phyloP scores from a whole-genome alignment of 169 alveolate species.

The Cryptosporidium ryanae region DNA sequence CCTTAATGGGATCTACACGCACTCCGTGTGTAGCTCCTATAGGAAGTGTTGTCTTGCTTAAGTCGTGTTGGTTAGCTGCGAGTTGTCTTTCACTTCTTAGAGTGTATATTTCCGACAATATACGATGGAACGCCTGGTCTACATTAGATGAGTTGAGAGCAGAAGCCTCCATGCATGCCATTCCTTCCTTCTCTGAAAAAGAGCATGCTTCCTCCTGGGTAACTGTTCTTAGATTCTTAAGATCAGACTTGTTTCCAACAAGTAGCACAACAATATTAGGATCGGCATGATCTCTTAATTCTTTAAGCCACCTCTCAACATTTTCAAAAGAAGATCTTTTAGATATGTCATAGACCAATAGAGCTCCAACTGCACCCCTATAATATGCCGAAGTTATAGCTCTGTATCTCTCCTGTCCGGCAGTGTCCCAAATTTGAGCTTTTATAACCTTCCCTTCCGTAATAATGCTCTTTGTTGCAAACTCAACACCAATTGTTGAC shows the following conservation, averaged over 20 bases:
- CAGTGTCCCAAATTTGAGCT: slow-evolving; percentile 99
- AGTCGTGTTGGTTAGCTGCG: slow-evolving; percentile 39
- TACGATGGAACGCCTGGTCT: slow-evolving; percentile 90
- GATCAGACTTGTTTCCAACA: slow-evolving; percentile 98
- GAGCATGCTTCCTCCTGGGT: slow-evolving; percentile 92
- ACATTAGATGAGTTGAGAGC: slow-evolving; percentile 96
- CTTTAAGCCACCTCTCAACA: slow-evolving; percentile 96
- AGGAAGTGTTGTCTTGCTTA: slow-evolving; percentile 58
- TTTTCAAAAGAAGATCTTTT: slow-evolving; percentile 93
- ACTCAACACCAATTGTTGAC: slow-evolving; percentile 99
- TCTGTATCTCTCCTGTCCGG: slow-evolving; percentile 99
- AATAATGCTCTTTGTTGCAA: slow-evolving; percentile 92
- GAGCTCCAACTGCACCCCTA: slow-evolving; percentile 99
- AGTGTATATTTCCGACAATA: slow-evolving; percentile 82
- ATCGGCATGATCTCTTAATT: slow-evolving; percentile 96
- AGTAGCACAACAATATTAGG: slow-evolving; percentile 93
- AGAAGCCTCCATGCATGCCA: slow-evolving; percentile 95
- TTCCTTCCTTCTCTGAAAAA: slow-evolving; percentile 90
- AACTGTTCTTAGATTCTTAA: slow-evolving; percentile 89
- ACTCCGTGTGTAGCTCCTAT: slow-evolving; percentile 53
- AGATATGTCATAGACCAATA: slow-evolving; percentile 97
- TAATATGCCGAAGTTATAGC: slow-evolving; percentile 99
- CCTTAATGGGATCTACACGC: slow-evolving; percentile 61
- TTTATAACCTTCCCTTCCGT: slow-evolving; percentile 91
- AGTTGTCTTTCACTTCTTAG: slow-evolving; percentile 63